phyloP scores from a whole-genome alignment of 352 stramenopile species.

The Phytophthora citrophthora region DNA sequence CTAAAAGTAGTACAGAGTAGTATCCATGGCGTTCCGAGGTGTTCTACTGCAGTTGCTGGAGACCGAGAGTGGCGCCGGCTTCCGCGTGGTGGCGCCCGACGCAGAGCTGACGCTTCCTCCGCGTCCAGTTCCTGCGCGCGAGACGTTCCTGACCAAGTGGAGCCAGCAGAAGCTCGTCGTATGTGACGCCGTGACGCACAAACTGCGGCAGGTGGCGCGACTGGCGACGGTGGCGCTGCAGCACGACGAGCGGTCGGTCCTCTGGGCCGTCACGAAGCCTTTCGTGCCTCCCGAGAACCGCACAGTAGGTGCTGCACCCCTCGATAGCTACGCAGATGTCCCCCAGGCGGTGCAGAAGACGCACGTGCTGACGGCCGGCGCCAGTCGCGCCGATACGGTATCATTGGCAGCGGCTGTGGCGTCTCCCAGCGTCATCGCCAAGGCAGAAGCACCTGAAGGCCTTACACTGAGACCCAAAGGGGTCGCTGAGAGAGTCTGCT shows the following conservation, averaged over 20 bases:
- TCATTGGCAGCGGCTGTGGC: slow-evolving; percentile 22
- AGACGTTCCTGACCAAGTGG: slow-evolving; percentile 28
- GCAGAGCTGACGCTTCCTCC: slow-evolving; percentile 49
- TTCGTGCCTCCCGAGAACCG: slow-evolving; percentile 10
- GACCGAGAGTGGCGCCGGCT: slow-evolving; percentile 34
- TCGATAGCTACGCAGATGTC: slow-evolving; percentile 17
- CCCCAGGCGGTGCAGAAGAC: slow-evolving; percentile 17
- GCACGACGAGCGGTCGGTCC: slow-evolving; percentile 43
- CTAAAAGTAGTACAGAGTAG: too few species aligned
- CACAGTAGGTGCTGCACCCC: slow-evolving; percentile 20
- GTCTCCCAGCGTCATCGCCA: slow-evolving; percentile 15
- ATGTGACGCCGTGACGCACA: slow-evolving; percentile 53
- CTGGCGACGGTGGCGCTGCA: slow-evolving; percentile 49
- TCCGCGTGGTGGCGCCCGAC: slow-evolving; percentile 60
- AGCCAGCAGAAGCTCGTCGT: slow-evolving; percentile 65
- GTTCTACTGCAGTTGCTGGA: slow-evolving; percentile 58
- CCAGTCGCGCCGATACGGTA: slow-evolving; percentile 8
- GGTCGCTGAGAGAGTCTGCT: slow-evolving; percentile 42
- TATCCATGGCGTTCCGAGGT: slow-evolving; percentile 72
- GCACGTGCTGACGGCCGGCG: slow-evolving; percentile 12
- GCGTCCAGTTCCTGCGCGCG: background rate
- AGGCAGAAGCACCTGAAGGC: slow-evolving; percentile 1
- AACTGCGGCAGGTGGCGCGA: slow-evolving; percentile 61
- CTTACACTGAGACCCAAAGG: slow-evolving; percentile 8
- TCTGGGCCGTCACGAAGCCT: slow-evolving; percentile 50